Conservation (phyloP, 139 green algal species). For the Picocystis salinarum region DNA sequence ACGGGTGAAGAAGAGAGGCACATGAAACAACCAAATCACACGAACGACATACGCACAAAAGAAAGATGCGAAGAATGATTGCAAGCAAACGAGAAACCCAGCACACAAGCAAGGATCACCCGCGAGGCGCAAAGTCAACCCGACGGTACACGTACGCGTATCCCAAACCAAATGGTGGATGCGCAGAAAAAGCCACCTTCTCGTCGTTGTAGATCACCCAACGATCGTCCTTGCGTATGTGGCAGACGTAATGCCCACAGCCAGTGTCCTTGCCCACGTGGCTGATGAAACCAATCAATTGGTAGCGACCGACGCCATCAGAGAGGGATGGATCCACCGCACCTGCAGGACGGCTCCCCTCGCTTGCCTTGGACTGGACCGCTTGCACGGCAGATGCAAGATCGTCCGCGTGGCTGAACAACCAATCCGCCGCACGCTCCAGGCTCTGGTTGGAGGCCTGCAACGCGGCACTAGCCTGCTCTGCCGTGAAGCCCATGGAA, state of each 20-base stretch:
- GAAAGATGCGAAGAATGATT: too few relatives aligned
- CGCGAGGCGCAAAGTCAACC: too few relatives aligned
- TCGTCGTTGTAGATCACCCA: constrained; percentile 97
- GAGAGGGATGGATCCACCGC: too few relatives aligned
- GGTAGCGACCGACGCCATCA: constrained; percentile 57
- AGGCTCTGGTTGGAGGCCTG: constrained; percentile 41
- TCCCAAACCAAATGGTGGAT: background rate
- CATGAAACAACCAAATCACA: too few relatives aligned
- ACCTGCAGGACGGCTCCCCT: too few relatives aligned
- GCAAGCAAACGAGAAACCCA: too few relatives aligned
- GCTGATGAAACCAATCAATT: constrained; percentile 70
- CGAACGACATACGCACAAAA: too few relatives aligned
- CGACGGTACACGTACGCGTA: constrained; percentile 2
- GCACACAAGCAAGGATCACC: too few relatives aligned
- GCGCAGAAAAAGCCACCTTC: constrained; percentile 47
- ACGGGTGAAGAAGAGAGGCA: too few relatives aligned
- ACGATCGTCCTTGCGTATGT: constrained; percentile 56
- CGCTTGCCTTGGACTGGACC: too few relatives aligned
- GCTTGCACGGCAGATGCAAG: too few relatives aligned
- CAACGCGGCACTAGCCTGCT: constrained; percentile 37
- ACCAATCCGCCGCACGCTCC: constrained; percentile 62
- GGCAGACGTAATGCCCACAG: constrained; percentile 90
- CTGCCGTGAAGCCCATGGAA: constrained; percentile 63
- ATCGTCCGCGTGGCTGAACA: constrained; percentile 75
- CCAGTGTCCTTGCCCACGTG: constrained; percentile 84